Base-by-base conservation (phyloP, 352 stramenopile species). In the Phytophthora chlamydospora region DNA sequence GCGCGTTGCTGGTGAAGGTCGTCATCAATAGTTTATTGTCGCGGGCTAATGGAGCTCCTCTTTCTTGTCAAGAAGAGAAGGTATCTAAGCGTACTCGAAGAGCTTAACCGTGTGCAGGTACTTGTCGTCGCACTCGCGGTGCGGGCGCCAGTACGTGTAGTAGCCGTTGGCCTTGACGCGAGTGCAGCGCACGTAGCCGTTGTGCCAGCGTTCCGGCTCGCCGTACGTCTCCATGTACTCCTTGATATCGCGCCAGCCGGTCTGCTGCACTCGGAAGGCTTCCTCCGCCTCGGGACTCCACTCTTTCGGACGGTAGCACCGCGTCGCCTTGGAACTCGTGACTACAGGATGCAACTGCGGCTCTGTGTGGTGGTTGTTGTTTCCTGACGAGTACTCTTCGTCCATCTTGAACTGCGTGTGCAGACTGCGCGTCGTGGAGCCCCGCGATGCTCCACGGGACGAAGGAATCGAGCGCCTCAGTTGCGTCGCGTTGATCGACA, bases 191-290 rank as follows among this genome's bases (percentile, higher is more conserved):
- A 93, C 83, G 53, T 79, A 89, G 12, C 81, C 82, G 34, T 91
- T 93, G 19, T 81, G 62, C 82, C 83, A 91, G 44, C 80, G 80
- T 17, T 91, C 79, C 2, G 80, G 85, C 40, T 91, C 69, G 16
- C 83, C 83, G 40, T 91, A 90, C 24, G 74, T 85, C 58, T 89
- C 76, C 70, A 84, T 88, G 69, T 94, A 92, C 69, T 92, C 83
- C 43, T 90, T 90, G 42, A 92, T 66, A 46, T 94, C 85, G 6
- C 75, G 71, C 81, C 80, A 92, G 11, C 82, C 83, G 0, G 83
- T 76, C 34, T 91, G 81, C 51, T 92, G 85, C 31, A 92, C 76
- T 0, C 83, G 78, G 39, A 91, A 92, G 0, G 85, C 82, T 75
- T 91, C 74, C 73, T 94, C 81, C 31, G 76, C 83, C 14, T 89